phyloP scores from a whole-genome alignment of 805 yeast species.

The Starmerella kuoi region DNA sequence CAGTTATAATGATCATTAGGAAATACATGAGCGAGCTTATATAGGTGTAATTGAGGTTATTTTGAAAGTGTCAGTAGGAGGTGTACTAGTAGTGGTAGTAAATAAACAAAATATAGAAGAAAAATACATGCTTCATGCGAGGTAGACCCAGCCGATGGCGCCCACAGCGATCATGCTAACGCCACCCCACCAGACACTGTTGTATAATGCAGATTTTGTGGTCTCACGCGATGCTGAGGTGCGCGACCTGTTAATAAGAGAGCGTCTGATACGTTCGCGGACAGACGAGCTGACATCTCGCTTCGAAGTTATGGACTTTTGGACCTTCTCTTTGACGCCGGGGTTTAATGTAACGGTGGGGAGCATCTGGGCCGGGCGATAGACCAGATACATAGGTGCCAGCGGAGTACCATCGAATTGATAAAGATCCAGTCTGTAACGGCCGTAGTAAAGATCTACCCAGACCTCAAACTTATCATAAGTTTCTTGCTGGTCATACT shows the following conservation, averaged over 20 bases:
- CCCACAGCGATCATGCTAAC: conserved; percentile 31
- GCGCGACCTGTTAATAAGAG: conserved; percentile 65
- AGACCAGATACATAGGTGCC: conserved; percentile 85
- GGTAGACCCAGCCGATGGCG: conserved; percentile 23
- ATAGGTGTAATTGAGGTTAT: no score
- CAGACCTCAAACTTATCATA: conserved; percentile 47
- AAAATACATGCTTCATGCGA: conserved; percentile 4
- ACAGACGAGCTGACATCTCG: conserved; percentile 13
- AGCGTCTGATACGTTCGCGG: conserved; percentile 43
- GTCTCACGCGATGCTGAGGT: conserved; percentile 45
- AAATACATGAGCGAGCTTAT: no score
- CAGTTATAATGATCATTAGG: no score
- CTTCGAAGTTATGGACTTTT: not conserved
- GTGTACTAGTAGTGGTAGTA: no score
- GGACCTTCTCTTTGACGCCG: conserved; percentile 10
- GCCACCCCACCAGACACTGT: conserved; percentile 33
- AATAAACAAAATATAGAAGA: not conserved
- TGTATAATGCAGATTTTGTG: conserved; percentile 17
- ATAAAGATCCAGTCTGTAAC: conserved; percentile 59
- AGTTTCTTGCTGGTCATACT: conserved; percentile 58
- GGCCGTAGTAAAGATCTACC: conserved; percentile 74
- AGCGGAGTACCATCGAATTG: conserved; percentile 60
- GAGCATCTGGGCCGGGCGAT: conserved; percentile 89
- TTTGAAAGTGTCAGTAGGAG: no score
- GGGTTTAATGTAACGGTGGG: conserved; percentile 91